Evolutionary conservation across 768 basidiomycete species (phyloP), one percentile per base, ranked within the genome.

Genomic region (Xerocomellus amylosporus): DNA sequence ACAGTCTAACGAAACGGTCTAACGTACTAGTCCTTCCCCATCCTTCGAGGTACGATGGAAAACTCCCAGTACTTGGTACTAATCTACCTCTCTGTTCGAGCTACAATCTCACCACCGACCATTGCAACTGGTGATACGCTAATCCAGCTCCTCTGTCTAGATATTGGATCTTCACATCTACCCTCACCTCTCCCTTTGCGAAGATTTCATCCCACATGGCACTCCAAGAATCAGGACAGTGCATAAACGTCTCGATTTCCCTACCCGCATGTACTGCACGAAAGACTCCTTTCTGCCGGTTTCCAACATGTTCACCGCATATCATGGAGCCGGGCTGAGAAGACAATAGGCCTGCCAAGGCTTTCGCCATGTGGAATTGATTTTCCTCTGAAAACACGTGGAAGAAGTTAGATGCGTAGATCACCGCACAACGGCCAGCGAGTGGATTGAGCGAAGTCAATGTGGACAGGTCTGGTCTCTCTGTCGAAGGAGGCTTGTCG

Each of bases 321-420:
- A 74, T 56, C 22, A 71, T 53, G 5, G 73, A 71, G 2, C 72
- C 73, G 6, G 67, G 63, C 22, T 53, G 34, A 8, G 62, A 60
- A 13, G 66, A 69, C 42, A 74, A 58, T 5, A 73, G 53, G 1
- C 67, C 63, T 1, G 63, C 73, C 1, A 72, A 36, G 2, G 59
- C 62, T 30, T 45, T 59, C 12, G 72, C 73, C n/a, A 73, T 48
- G 12, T 55, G 44, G 12, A 54, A 30, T 33, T 74, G 72, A 26
- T 69, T 61, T 4, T 56, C 62, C 45, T 72, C 65, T 0, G 58
- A 54, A 51, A 74, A 73, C 0, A 71, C 41, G 64, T 72, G 71
- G 58, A 86, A 83, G 58, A 85, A 72, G 13, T 76, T 69, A 4
- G 75, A 74, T 0, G 77, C 76, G 52, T 79, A 75, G 36, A 86